A percentile compares a stretch with the other conserved stretches of the same genome.
phyloP scores from a whole-genome alignment of 495 filamentous ascomycete genomes.

The Penicillium daleae region DNA sequence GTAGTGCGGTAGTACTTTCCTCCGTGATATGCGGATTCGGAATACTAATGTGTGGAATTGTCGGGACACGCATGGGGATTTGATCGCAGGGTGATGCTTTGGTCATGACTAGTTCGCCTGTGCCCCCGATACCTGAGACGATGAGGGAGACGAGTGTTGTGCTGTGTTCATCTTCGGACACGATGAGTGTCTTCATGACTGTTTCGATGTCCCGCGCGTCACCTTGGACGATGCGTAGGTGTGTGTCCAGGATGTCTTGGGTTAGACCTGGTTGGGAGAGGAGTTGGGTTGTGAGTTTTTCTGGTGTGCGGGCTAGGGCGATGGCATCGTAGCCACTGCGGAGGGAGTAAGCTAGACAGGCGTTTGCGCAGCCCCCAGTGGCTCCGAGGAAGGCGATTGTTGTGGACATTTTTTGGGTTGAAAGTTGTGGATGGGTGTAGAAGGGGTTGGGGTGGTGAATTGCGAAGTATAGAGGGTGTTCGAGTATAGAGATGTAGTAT shows the following conservation, averaged over 20 bases:
- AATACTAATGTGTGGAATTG: constrained; percentile 24
- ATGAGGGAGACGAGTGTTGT: constrained; percentile 35
- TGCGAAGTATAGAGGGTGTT: background rate
- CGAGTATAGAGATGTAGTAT: background rate
- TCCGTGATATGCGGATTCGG: constrained; percentile 34
- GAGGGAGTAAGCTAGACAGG: constrained; percentile 50
- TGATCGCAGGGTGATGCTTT: constrained; percentile 24
- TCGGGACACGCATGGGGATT: constrained; percentile 17
- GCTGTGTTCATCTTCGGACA: constrained; percentile 11
- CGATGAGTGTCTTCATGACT: constrained; percentile 35
- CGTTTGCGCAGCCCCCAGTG: constrained; percentile 47
- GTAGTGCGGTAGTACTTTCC: constrained; percentile 28
- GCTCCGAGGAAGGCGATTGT: constrained; percentile 50
- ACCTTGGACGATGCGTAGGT: constrained; percentile 50
- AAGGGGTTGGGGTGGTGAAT: too few species aligned
- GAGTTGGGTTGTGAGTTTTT: constrained; percentile 55
- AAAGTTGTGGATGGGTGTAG: background rate
- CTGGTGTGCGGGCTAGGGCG: constrained; percentile 60
- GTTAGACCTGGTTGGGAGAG: constrained; percentile 38
- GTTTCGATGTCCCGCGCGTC: constrained; percentile 47
- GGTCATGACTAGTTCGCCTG: constrained; percentile 15
- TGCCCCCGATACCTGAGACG: constrained; percentile 52
- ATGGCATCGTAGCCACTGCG: constrained; percentile 44
- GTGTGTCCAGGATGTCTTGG: constrained; percentile 29
- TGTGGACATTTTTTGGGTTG: constrained; percentile 9